Evolutionary conservation across 129 eudicot species (phyloP), one percentile per base, ranked within the genome.

Genomic region (Escallonia rubra): DNA sequence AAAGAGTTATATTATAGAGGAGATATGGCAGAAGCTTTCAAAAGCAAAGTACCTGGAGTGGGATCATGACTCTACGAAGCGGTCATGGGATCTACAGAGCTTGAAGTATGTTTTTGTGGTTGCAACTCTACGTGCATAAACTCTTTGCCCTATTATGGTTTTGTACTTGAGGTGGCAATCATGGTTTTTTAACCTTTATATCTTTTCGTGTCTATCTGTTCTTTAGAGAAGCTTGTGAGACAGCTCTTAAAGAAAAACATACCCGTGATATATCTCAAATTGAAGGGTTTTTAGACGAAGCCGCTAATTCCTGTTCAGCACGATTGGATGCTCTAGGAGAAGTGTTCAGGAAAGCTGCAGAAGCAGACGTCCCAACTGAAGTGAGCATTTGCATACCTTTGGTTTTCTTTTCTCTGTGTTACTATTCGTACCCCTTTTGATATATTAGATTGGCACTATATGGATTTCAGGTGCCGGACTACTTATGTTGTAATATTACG

Each of bases 21-120:
- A 89, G 55, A 80, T 89, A 60, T 93, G 98, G 98, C 90, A 86
- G 63, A 96, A 89, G 76, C 87, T 93, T 72, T 85, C 98, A 7
- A 84, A 68, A 82, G 96, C 96, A 13, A 82, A 76, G 68, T 86
- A 89, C 71, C 77, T 80, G 40, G 65, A 71, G 69, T 89, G 98
- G 98, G 98, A 93, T 68, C 83, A 80, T 57, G 85, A 85, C 72
- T 84, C 96, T 60, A 65, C 82, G 40, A 72, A 78, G 67, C 86
- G 88, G 23, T 68, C 96, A 0, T 93, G 86, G 90, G 96, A 89
- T 10, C 80, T 93, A 72, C 90, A 82, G 74, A 80, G 76, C 53
- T 82, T 93, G 49, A 93, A 89, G 96, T 89, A 86, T 63, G 76
- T 72, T 40, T 71, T 42, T 51, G 13, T 52, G 1, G 39, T 7